Evolutionary conservation across 108 stramenopile genomes (phyloP).

Genomic region (Cyclostephanos invisitatus): DNA sequence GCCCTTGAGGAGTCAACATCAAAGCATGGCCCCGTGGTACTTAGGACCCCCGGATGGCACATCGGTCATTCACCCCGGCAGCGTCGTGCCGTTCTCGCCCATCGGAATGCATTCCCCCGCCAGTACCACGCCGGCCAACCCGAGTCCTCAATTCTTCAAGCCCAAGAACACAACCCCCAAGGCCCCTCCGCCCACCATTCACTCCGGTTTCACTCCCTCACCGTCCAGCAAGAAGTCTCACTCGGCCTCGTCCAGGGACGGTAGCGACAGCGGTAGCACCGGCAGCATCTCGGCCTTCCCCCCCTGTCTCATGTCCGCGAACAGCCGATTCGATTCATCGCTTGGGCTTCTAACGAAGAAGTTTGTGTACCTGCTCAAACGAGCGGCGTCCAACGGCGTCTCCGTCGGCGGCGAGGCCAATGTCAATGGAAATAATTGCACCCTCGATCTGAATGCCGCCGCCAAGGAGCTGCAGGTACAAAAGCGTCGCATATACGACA

Average conservation of each 20-base stretch:
- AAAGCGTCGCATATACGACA: conserved; percentile 94
- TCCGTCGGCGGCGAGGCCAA: conserved; percentile 49
- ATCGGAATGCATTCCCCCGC: neutral
- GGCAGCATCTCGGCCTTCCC: conserved; percentile 2
- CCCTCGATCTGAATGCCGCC: conserved; percentile 91
- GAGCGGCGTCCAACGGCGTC: conserved; percentile 44
- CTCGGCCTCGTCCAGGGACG: neutral
- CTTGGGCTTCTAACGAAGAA: conserved; percentile 90
- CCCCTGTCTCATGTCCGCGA: conserved; percentile 4
- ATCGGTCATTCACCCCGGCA: neutral
- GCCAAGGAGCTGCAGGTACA: conserved; percentile 83
- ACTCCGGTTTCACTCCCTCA: neutral
- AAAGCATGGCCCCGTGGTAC: neutral
- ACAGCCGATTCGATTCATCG: conserved; percentile 79
- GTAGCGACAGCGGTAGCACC: neutral
- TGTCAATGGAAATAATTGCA: conserved; percentile 31
- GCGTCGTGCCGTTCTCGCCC: neutral
- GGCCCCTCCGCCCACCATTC: neutral
- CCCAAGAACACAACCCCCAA: conserved; percentile 2
- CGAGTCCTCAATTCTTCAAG: conserved; percentile 5
- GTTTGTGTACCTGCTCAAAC: conserved; percentile 80
- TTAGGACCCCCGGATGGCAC: neutral
- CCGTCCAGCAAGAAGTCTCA: neutral
- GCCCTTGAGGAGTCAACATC: neutral
- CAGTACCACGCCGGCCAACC: neutral